phyloP scores from a whole-genome alignment of 768 basidiomycete genomes.

The Leccinum imitatum region DNA sequence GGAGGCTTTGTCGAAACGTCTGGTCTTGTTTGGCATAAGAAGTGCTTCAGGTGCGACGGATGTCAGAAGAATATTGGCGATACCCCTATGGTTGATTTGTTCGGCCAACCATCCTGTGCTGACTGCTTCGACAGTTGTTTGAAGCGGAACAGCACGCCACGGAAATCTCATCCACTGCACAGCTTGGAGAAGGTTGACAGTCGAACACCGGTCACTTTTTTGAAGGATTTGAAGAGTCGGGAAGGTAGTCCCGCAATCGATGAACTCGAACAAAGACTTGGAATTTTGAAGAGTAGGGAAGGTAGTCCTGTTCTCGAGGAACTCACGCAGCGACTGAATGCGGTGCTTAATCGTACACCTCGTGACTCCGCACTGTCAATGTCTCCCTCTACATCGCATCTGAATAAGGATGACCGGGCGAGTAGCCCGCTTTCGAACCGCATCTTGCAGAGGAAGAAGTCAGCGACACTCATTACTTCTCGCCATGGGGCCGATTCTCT shows the following conservation, averaged over 20 bases:
- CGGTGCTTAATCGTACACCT: constrained; percentile 38
- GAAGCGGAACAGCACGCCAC: constrained; percentile 46
- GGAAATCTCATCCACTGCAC: constrained; percentile 39
- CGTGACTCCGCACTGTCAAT: constrained; percentile 30
- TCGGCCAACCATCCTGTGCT: constrained; percentile 75
- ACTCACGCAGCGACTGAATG: constrained; percentile 44
- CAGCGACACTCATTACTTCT: constrained; percentile 11
- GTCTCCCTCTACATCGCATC: constrained; percentile 22
- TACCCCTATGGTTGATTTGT: constrained; percentile 77
- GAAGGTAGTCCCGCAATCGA: constrained; percentile 63
- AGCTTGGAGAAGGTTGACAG: constrained; percentile 26
- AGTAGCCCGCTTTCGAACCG: constrained; percentile 32
- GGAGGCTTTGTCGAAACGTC: constrained; percentile 75
- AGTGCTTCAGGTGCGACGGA: constrained; percentile 72
- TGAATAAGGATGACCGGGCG: constrained; percentile 20
- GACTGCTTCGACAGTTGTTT: constrained; percentile 82
- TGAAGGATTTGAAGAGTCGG: constrained; percentile 41
- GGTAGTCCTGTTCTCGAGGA: constrained; percentile 56
- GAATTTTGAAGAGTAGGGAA: constrained; percentile 53
- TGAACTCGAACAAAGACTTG: constrained; percentile 61
- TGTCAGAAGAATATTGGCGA: constrained; percentile 75
- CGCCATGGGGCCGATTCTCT: constrained; percentile 2
- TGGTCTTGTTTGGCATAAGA: constrained; percentile 76
- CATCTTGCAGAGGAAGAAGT: constrained; percentile 20
- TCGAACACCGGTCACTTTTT: constrained; percentile 47